Base-by-base conservation (phyloP, 2,329 filamentous ascomycete genomes). In the Stromatinia cepivora region DNA sequence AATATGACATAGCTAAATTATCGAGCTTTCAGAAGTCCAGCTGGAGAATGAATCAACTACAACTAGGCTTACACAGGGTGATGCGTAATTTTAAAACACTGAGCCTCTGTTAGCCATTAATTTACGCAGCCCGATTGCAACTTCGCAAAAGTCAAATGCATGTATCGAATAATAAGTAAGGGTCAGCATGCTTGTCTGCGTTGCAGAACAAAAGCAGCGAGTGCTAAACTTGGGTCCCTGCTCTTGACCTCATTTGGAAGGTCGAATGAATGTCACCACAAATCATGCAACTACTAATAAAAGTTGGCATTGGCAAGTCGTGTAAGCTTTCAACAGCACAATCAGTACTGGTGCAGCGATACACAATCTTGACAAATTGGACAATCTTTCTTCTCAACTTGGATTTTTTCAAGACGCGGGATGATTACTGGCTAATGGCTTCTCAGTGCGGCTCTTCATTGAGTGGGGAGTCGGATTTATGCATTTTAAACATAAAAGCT, bases 401-500 rank as follows among this genome's bases (percentile, higher is more conserved):
- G 25, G 28, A 46, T 46, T 45, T 25, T 3, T 25, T 48, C 10
- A 31, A 34, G 17, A 46, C 39, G 25, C 22, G 22, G n/a, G 20
- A 42, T 56, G 15, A 15, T 8, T 50, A 8, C 54, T 25, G 45
- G 31, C 6, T 10, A 31, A 52, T 62, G 17, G 7, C 11, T 28
- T 20, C 11, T 20, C 1, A 28, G 39, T 52, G 66, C 45, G 56
- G 56, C 56, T 67, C 56, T 50, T 17, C 7, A 31, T 31, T 15
- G 7, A 42, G 15, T 52, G 56, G 5, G 22, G 56, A 52, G 56
- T 62, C 17, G 11, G 8, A 9, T 31, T 25, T 3, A 2, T 25
- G 34, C 4, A 10, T n/a, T 39, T 42, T 28, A 25, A 52, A 36
- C 17, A 66, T 66, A 66, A 66, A 46, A 58, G 25, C 28, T 66